Evolutionary conservation across 495 filamentous ascomycete species (phyloP).

Genomic region (Parmelia sp.): DNA sequence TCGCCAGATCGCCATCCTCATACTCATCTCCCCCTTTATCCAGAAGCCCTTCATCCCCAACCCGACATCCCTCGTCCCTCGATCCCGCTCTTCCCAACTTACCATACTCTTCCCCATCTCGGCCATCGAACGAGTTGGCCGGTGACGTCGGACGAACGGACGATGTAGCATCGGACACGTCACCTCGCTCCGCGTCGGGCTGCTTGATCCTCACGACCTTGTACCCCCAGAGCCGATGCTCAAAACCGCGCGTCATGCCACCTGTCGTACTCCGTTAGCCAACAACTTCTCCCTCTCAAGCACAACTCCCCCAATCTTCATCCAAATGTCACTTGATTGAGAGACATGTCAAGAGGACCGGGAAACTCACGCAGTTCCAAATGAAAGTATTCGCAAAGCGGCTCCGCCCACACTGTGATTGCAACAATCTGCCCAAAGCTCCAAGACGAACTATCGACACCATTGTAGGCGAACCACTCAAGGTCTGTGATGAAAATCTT

Average conservation of each 20-base stretch:
- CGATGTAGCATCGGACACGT: neutral
- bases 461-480: slow-evolving; percentile 13
- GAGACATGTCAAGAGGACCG: too few species aligned
- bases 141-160: neutral
- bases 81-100: neutral
- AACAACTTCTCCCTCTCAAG: neutral
- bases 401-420: slow-evolving; percentile 23
- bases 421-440: slow-evolving; percentile 27
- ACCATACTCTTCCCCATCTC: neutral
- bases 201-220: slow-evolving; percentile 10
- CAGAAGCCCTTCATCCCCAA: neutral
- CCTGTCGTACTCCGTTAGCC: slow-evolving; percentile 5
- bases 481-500: slow-evolving; percentile 14
- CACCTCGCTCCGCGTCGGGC: neutral
- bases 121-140: neutral
- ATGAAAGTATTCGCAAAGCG: slow-evolving; percentile 24
- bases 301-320: neutral
- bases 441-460: slow-evolving; percentile 14
- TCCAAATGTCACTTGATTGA: neutral
- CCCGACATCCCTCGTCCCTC: neutral
- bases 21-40: neutral
- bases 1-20: neutral
- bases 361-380: slow-evolving; percentile 22
- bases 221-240: slow-evolving; percentile 18
- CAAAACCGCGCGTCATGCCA: slow-evolving; percentile 24